Conservation (phyloP, 116 monocot species). For the Dioscorea cayenensis region DNA sequence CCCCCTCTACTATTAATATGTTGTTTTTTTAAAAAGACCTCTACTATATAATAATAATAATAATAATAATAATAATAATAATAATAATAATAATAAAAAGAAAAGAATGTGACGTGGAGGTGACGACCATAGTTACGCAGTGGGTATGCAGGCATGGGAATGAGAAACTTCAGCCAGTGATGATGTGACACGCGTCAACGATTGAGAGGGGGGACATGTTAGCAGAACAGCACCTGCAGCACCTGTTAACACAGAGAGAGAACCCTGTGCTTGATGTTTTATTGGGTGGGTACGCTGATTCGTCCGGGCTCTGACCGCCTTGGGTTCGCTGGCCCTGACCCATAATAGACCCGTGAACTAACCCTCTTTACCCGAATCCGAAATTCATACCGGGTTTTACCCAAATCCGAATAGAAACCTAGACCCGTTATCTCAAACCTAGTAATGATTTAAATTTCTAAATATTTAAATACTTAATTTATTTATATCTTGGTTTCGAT, state of each 20-base stretch:
- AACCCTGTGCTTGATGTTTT: background rate
- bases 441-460: too few species aligned
- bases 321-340: background rate
- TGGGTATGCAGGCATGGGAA: background rate
- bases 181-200: background rate
- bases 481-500: too few species aligned
- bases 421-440: too few species aligned
- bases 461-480: too few species aligned
- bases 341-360: background rate
- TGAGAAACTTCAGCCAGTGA: background rate
- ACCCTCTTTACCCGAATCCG: background rate
- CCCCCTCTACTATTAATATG: too few species aligned
- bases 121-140: background rate
- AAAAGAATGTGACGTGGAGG: too few species aligned
- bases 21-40: too few species aligned
- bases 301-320: background rate
- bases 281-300: background rate
- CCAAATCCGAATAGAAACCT: background rate
- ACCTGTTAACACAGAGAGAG: background rate
- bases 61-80: too few species aligned
- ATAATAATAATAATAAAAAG: too few species aligned
- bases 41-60: too few species aligned
- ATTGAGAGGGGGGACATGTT: too few species aligned
- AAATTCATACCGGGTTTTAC: too few species aligned
- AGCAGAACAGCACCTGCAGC: background rate